These are phyloP conservation scores for Papilionanthe hybrid DNA, from an alignment of 116 monocot species.

Conservation along the genomic window DNA sequence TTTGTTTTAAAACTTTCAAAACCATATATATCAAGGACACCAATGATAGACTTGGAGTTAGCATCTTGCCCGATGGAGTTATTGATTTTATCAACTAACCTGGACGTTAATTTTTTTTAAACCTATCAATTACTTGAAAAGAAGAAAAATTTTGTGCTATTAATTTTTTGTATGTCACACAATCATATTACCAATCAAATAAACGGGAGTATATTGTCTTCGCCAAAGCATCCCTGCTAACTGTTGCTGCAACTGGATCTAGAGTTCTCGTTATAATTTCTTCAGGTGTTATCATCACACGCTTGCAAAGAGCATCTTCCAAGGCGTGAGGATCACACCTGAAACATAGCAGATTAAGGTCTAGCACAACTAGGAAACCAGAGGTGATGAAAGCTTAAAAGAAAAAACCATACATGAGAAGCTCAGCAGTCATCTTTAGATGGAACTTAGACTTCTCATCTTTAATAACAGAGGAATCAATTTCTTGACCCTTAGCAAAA, in stretches of 20 bases:
- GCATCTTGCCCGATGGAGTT: conserved; percentile 89
- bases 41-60: conserved; percentile 74
- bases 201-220: conserved; percentile 91
- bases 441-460: conserved; percentile 95
- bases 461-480: conserved; percentile 92
- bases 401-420: conserved; percentile 57
- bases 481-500: conserved; percentile 85
- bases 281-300: conserved; percentile 97
- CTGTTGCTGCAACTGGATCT: conserved; percentile 74
- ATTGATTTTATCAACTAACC: conserved; percentile 97
- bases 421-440: conserved; percentile 81
- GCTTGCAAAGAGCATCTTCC: conserved; percentile 95
- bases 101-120: conserved; percentile 20
- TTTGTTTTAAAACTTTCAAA: conserved; percentile 98
- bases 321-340: conserved; percentile 83
- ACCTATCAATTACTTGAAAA: neutral
- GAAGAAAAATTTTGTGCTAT: neutral
- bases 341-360: conserved; percentile 16
- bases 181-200: conserved; percentile 77
- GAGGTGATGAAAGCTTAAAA: conserved; percentile 1
- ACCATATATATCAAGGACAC: conserved; percentile 97
- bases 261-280: conserved; percentile 91
- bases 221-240: conserved; percentile 93
- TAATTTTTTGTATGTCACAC: neutral
- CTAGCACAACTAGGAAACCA: neutral